Base-by-base conservation (phyloP, 1,284 basidiomycete species). In the Megacollybia platyphylla region DNA sequence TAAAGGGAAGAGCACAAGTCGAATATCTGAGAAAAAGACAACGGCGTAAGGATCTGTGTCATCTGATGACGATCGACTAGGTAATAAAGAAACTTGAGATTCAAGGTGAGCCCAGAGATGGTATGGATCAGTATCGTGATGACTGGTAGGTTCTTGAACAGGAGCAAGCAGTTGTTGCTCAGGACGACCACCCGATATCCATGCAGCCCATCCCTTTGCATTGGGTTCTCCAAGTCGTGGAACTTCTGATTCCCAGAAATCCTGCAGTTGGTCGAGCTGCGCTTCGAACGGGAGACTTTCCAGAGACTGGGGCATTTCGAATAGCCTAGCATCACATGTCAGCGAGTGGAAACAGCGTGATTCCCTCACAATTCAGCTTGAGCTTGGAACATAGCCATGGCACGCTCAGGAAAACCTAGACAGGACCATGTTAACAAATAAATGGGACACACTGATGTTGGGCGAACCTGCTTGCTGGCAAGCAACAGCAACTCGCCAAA, bases 1-100 rank as follows among this genome's bases (percentile, higher is more conserved):
- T 27, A 93, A 53, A 27, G 72, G 55, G 43, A 88, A 62, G 15
- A 97, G 68, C 39, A 91, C 66, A 2, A 76, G 60, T 8, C 73
- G 71, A 45, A 96, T 71, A 55, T 97, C 92, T 37, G 74, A 67
- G 57, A 92, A 89, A 10, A 97, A 63, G 17, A 94, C 70, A 2
- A 76, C 75, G 1, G 79, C 67, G 57, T 84, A 92, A 0, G 90
- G 89, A 57, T 93, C 90, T 24, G 70, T 65, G 39, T 76, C 71
- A 5, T 73, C 68, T 45, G 81, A 72, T 3, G 64, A 64, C 0
- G 79, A 74, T 26, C 82, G 76, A 3, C 70, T 64, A 7, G 89
- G 80, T 1, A 75, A 56, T 15, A 61, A 56, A 7, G 49, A 48
- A 13, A 52, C 54, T 50, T 87, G 79, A 7, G 54, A 51, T 59